Evolutionary conservation across 345 rosid genomes (phyloP).

Genomic region (Populus deltoides): DNA sequence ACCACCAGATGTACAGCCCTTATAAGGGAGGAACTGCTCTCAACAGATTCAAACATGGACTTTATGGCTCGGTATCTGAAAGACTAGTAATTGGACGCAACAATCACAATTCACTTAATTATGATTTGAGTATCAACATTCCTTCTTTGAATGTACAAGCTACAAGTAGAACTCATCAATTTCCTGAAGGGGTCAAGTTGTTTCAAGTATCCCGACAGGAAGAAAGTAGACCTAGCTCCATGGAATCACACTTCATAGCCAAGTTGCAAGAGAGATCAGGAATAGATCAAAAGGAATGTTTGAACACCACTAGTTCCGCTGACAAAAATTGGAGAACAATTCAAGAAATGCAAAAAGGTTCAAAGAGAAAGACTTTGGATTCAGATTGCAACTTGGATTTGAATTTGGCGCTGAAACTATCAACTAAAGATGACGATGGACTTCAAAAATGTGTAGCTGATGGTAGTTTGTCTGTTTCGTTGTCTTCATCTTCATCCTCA

Average conservation of each 20-base stretch:
- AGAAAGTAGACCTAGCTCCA: conserved; percentile 22
- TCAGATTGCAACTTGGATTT: conserved; percentile 47
- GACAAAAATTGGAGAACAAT: not conserved
- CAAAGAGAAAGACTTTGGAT: conserved; percentile 44
- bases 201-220: conserved; percentile 30
- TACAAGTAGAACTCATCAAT: conserved; percentile 21
- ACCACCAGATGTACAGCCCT: conserved; percentile 22
- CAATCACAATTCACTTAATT: conserved; percentile 28
- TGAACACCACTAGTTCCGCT: not conserved
- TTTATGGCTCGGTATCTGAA: conserved; percentile 33
- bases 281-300: conserved; percentile 13
- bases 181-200: conserved; percentile 31
- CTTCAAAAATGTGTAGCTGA: conserved; percentile 4
- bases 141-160: conserved; percentile 12
- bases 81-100: conserved; percentile 25
- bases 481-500: conserved; percentile 50
- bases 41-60: conserved; percentile 26
- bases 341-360: conserved; percentile 22
- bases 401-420: conserved; percentile 59
- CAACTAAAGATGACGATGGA: conserved; percentile 18
- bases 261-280: conserved; percentile 18
- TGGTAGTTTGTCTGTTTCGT: conserved; percentile 61
- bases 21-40: conserved; percentile 23
- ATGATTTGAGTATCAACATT: conserved; percentile 19
- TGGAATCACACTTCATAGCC: conserved; percentile 16